Conservation (phyloP, 345 rosid genomes). For the Euphorbia lathyris region DNA sequence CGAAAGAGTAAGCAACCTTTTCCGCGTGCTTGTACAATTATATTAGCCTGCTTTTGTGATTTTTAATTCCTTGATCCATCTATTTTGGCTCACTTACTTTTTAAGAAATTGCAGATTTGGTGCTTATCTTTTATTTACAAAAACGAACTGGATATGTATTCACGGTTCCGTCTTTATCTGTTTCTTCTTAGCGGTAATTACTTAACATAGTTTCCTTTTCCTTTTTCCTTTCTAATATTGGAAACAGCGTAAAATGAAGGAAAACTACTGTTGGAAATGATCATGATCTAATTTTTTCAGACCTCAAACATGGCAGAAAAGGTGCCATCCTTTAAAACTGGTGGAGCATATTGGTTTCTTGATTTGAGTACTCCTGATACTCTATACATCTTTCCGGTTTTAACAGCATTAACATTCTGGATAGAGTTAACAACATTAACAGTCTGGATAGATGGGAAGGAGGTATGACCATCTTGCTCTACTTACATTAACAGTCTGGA, state of each 20-base stretch:
- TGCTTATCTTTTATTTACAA: conserved; percentile 68
- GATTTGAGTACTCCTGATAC: conserved; percentile 73
- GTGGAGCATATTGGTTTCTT: conserved; percentile 81
- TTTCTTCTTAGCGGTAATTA: conserved; percentile 76
- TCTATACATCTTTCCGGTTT: conserved; percentile 61
- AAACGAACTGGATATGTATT: conserved; percentile 74
- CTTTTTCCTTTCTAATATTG: background rate
- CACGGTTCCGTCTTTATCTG: conserved; percentile 76
- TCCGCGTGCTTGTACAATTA: background rate
- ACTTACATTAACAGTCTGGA: no score
- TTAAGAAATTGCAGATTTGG: conserved; percentile 60
- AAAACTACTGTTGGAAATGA: background rate
- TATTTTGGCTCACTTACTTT: conserved; percentile 12
- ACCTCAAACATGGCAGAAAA: conserved; percentile 83
- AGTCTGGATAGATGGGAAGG: no score
- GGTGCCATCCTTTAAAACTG: conserved; percentile 72
- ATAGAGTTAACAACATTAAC: no score
- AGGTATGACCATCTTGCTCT: no score
- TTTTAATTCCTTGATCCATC: background rate
- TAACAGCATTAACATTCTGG: conserved; percentile 62
- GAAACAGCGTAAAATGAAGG: background rate
- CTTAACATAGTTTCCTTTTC: no score
- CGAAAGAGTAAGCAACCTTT: conserved; percentile 62
- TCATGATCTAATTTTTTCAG: conserved; percentile 31
- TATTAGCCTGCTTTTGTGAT: background rate